Percentiles rank a stretch among this genome's conserved stretches.
Evolutionary conservation across 2,329 filamentous ascomycete species (phyloP).

Genomic region (Xylaria sp.): DNA sequence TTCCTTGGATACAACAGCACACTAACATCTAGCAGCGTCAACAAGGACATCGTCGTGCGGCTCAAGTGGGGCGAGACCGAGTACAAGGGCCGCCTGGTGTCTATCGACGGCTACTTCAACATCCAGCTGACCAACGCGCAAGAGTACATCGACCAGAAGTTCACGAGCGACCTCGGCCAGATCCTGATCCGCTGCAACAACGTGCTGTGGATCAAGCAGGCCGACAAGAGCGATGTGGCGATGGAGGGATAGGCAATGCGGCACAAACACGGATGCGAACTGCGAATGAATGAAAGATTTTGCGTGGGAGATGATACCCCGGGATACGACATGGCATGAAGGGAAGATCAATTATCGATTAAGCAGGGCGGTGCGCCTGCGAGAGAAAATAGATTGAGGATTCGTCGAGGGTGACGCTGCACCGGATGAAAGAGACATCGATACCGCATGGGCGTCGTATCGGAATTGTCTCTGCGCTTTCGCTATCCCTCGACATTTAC

Average conservation of each 20-base stretch:
- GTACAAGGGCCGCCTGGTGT: slow-evolving; percentile 92
- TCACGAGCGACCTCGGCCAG: slow-evolving; percentile 82
- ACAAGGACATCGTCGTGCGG: slow-evolving; percentile 87
- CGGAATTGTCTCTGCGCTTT: background rate
- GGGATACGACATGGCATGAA: background rate
- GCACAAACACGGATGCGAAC: background rate
- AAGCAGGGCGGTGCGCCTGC: background rate
- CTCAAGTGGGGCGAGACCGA: slow-evolving; percentile 98
- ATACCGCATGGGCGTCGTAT: background rate
- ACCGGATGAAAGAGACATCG: background rate
- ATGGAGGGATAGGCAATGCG: slow-evolving; percentile 56
- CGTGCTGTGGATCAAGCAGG: slow-evolving; percentile 85
- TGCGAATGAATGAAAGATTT: too few relatives aligned
- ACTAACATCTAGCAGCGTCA: slow-evolving; percentile 62
- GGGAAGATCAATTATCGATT: background rate
- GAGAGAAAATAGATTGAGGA: background rate
- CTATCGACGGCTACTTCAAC: slow-evolving; percentile 99
- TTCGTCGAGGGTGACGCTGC: background rate
- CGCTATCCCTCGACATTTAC: background rate
- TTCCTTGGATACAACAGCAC: background rate
- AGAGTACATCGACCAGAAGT: slow-evolving; percentile 89
- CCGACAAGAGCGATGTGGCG: slow-evolving; percentile 60
- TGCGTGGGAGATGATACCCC: background rate
- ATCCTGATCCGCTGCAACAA: slow-evolving; percentile 98
- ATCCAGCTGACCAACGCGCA: slow-evolving; percentile 89